phyloP scores from a whole-genome alignment of 73 alveolate species.

The Paramecium sexaurelia region DNA sequence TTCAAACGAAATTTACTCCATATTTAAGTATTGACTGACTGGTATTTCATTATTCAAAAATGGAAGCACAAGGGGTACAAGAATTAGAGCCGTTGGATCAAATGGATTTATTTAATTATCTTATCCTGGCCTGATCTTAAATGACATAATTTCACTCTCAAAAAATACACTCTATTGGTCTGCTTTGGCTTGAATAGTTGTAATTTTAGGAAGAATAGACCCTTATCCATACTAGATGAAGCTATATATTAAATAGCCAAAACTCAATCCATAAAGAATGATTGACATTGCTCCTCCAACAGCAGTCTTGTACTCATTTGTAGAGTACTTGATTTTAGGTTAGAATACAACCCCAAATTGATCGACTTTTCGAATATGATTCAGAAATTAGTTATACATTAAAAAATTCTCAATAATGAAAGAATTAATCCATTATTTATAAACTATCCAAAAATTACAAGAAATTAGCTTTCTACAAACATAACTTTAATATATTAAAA shows the following conservation, averaged over 20 bases:
- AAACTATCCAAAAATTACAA: not conserved
- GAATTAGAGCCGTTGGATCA: conserved; percentile 10
- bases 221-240: not conserved
- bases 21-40: not conserved
- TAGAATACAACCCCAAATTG: not conserved
- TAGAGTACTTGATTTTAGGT: conserved; percentile 16
- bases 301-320: conserved; percentile 3
- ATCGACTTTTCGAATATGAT: not conserved
- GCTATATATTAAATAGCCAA: conserved; percentile 27
- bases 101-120: conserved; percentile 14
- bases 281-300: not conserved
- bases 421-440: not conserved
- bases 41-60: conserved; percentile 1
- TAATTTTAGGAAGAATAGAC: conserved; percentile 7
- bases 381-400: not conserved
- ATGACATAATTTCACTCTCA: not conserved
- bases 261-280: conserved; percentile 22
- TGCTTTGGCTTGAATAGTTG: not conserved
- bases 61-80: conserved; percentile 1
- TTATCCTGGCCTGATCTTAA: conserved; percentile 11
- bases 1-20: not conserved
- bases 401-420: not conserved
- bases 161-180: not conserved
- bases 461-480: not conserved
- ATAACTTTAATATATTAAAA: too few relatives aligned